Conservation (phyloP, 345 rosid species). For the Microthlaspi erraticum region DNA sequence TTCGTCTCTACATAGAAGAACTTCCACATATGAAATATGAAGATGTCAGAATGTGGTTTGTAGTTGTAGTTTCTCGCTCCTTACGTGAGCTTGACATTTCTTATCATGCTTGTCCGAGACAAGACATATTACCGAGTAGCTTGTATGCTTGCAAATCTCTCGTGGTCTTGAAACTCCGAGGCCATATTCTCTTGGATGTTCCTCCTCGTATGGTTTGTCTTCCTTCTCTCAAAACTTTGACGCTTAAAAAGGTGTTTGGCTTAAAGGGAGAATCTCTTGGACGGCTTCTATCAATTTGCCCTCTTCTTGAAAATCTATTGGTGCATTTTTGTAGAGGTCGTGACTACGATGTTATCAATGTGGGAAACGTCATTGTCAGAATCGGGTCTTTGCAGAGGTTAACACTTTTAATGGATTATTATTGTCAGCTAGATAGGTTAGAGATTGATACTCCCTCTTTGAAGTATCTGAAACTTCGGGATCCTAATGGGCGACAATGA, state of each 20-base stretch:
- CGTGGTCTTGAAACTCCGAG: neutral
- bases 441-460: slow-evolving; percentile 18
- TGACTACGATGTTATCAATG: neutral
- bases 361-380: neutral
- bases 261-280: neutral
- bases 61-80: neutral
- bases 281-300: neutral
- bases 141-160: slow-evolving; percentile 12
- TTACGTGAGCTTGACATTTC: neutral
- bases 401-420: neutral
- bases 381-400: neutral
- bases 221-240: slow-evolving; percentile 3
- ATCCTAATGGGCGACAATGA: neutral
- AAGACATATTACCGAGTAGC: slow-evolving; percentile 8
- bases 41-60: slow-evolving; percentile 14
- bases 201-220: slow-evolving; percentile 24
- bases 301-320: slow-evolving; percentile 1
- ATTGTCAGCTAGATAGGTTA: neutral
- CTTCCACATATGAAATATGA: neutral
- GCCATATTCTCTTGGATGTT: neutral
- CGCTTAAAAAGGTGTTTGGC: neutral
- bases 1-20: neutral
- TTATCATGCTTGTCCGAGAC: no score
- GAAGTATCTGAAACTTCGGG: neutral
- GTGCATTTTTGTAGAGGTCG: neutral